Percentiles rank a stretch among this genome's conserved stretches.
These are phyloP conservation scores for Dendrostoma leiphaemia DNA, from an alignment of 2,329 filamentous ascomycete genomes.

Conservation along the genomic window DNA sequence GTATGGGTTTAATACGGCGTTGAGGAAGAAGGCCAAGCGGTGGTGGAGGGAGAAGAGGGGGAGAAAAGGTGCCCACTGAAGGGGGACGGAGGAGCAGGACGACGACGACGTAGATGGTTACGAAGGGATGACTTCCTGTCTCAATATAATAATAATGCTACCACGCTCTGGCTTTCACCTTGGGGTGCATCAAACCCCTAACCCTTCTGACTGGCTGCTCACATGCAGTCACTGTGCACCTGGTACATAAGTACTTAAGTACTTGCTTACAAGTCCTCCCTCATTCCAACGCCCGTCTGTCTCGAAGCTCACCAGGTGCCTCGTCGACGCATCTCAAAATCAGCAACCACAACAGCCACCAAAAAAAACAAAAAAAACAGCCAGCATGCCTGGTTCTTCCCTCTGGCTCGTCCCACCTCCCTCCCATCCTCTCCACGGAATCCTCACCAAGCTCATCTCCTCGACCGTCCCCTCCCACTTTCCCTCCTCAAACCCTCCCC, in stretches of 20 bases:
- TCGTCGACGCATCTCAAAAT: no score
- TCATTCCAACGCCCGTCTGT: no score
- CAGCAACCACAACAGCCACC: no score
- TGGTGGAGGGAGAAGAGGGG: constrained; percentile 3
- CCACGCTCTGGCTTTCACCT: no score
- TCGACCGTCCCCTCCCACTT: constrained; percentile 25
- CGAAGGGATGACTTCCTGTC: background rate
- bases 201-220: no score
- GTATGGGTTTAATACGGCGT: constrained; percentile 35
- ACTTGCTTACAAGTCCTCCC: no score
- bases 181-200: no score
- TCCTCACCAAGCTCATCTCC: constrained; percentile 24
- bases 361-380: no score
- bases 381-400: constrained; percentile 31
- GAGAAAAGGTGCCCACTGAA: background rate
- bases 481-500: constrained; percentile 22
- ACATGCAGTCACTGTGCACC: no score
- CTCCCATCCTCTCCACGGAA: constrained; percentile 23
- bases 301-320: no score
- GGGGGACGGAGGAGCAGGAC: background rate
- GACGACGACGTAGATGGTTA: background rate
- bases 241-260: no score
- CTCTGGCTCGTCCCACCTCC: constrained; percentile 31
- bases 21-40: constrained; percentile 15
- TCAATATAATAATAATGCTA: no score